Evolutionary conservation across 225 moss, liverwort and hornwort genomes (phyloP), one percentile per base, ranked within the genome.

Genomic region (Marchantia polymorpha): DNA sequence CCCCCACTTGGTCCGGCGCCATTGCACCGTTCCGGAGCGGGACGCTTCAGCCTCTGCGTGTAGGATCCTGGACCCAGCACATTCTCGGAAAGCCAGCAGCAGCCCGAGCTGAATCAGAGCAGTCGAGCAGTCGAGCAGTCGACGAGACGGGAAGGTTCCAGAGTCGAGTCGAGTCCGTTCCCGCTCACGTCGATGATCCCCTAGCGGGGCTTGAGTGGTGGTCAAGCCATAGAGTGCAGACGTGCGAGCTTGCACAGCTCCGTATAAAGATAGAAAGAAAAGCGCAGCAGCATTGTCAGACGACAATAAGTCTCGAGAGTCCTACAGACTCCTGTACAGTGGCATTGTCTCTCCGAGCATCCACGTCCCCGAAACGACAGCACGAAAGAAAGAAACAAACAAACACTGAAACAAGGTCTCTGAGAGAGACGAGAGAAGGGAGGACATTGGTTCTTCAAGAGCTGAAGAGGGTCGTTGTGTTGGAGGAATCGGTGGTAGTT

Each of bases 1-100:
- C 17, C 75, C 22, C 46, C 75, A 59, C 58, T 25, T 75, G 58
- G 59, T 75, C 39, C 59, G 58, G 12, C 20, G 39, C 20, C 59
- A 39, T 59, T 59, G 75, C 75, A 59, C 75, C 75, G 31, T 53
- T 75, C 53, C 0, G 27, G 29, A 54, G 27, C 29, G 46, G 58
- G 46, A 75, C 75, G 54, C 10, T 75, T 59, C 75, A 60, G 58
- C 58, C 39, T 6, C 25, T 55, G 72, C 47, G 50, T 51, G 72
- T 52, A 72, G 16, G 69, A 39, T 0, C 54, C 30, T 59, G 7
- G 59, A 17, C 16, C 22, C 58, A 17, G 39, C 0, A 31, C 75
- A 15, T 39, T 46, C 59, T 59, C 39, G 10, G 75, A 75, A 59
- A 19, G 64, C 9, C 9, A 23, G 64, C 10, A 20, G 10, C 17